A percentile compares a stretch with the other conserved stretches of the same genome.
Evolutionary conservation across 371 early-diverging fungal species (phyloP).

Genomic region (Rhizomucor pusillus): DNA sequence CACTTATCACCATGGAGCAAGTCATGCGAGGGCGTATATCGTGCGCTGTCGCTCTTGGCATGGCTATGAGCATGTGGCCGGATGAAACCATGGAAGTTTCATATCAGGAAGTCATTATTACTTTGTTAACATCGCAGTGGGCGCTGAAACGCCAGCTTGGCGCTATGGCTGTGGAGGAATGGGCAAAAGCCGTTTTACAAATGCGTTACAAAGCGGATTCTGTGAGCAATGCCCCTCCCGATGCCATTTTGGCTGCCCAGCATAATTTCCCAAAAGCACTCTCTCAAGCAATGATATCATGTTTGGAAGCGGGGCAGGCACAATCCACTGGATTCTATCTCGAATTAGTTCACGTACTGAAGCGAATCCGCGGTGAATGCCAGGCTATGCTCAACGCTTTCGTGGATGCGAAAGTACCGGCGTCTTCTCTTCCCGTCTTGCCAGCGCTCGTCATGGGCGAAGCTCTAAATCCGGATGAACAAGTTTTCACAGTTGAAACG

Average conservation of each 20-base stretch:
- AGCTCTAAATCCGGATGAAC: conserved; percentile 38
- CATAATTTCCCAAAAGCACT: conserved; percentile 52
- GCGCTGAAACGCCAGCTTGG: conserved; percentile 81
- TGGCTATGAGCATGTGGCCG: conserved; percentile 66
- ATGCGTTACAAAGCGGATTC: conserved; percentile 42
- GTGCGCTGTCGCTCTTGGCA: conserved; percentile 79
- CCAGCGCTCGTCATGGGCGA: conserved; percentile 57
- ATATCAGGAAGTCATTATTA: conserved; percentile 49
- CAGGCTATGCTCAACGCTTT: conserved; percentile 66
- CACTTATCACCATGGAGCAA: conserved; percentile 71
- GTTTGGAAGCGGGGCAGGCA: conserved; percentile 43
- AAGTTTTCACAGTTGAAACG: conserved; percentile 62
- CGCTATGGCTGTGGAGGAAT: conserved; percentile 81
- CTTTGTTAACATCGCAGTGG: conserved; percentile 65
- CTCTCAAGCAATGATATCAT: conserved; percentile 53
- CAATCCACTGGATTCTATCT: conserved; percentile 50
- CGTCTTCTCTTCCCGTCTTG: conserved; percentile 51
- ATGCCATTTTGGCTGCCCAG: conserved; percentile 32
- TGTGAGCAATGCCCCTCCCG: conserved; percentile 42
- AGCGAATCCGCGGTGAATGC: conserved; percentile 74
- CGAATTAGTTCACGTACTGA: conserved; percentile 71
- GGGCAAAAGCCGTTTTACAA: conserved; percentile 58
- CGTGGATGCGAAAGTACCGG: conserved; percentile 52
- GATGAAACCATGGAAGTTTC: conserved; percentile 55
- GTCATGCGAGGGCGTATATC: conserved; percentile 82